Base-by-base conservation (phyloP, 306 rosid species). In the Chamaecrista fasciculata region DNA sequence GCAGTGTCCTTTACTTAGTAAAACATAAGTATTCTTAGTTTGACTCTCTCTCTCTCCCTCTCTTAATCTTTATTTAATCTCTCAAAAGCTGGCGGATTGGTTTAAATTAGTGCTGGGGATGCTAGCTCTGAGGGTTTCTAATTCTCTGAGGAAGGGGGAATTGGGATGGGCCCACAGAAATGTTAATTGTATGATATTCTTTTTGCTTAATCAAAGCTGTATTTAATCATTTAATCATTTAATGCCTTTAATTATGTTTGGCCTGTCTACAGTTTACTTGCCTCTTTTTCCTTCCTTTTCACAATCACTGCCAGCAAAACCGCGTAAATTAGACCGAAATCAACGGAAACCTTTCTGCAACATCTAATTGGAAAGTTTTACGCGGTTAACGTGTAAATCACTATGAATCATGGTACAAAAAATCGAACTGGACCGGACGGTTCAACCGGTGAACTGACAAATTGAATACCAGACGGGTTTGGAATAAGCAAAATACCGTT, bases 111-210 rank as follows among this genome's bases (percentile, higher is more conserved):
- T 44, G 78, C 42, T 46, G 73, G 69, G 74, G 67, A 66, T 44
- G 58, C 43, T 76, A 65, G 73, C 19, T 78, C 58, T 19, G 55
- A 58, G 64, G 47, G 61, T 60, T 24, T 8, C 10, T 71, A 34
- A 40, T 7, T 12, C 23, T 64, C 14, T 48, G 49, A 5, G 62
- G 49, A 39, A 66, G 43, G 50, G 50, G 2, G n/a, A 56, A 11
- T 8, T 8, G 62, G 12, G 52, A 55, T 25, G 51, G 69, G 44
- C 44, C 42, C 61, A 58, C 55, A 79, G 76, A 63, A 77, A 69
- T 73, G 71, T 73, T 60, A 78, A 58, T 80, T 86, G 84, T 84
- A 82, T 61, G 68, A 86, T 84, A 62, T 72, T 74, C 66, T 49
- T 79, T 53, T 44, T 4, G 42, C 50, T 66, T 20, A 40, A 31